Conservation (phyloP, 805 yeast species). For the Wickerhamiella bombiphila region DNA sequence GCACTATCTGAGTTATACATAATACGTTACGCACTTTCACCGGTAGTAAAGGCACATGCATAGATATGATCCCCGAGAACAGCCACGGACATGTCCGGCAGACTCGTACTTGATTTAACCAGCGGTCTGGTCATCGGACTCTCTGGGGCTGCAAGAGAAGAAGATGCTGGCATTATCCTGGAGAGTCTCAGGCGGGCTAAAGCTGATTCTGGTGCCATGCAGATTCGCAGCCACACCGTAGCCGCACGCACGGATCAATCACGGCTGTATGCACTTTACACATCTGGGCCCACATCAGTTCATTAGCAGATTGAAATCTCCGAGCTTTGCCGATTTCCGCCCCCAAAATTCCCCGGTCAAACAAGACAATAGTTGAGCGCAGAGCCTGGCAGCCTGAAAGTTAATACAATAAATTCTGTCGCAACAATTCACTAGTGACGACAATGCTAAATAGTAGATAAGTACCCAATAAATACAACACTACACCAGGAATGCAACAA, state of each 20-base stretch:
- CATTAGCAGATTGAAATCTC: no score
- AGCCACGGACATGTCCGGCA: background rate
- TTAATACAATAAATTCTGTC: no score
- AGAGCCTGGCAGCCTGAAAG: no score
- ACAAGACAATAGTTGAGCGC: no score
- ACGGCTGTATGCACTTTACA: background rate
- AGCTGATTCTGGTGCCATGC: background rate
- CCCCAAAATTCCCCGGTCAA: no score
- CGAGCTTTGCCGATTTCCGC: no score
- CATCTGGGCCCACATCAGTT: no score
- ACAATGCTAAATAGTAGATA: background rate
- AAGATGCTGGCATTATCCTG: background rate
- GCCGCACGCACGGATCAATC: background rate
- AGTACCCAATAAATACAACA: no score
- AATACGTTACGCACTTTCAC: no score
- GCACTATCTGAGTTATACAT: no score
- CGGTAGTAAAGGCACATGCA: no score
- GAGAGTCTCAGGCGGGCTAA: background rate
- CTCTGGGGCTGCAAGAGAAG: conserved; percentile 1
- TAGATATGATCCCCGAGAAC: background rate
- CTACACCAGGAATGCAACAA: background rate
- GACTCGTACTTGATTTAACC: background rate
- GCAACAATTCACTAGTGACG: no score
- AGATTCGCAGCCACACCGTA: background rate
- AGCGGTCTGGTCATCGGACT: background rate